phyloP scores from a whole-genome alignment of 371 early-diverging fungal species.

The Amoeboradix gromovi region DNA sequence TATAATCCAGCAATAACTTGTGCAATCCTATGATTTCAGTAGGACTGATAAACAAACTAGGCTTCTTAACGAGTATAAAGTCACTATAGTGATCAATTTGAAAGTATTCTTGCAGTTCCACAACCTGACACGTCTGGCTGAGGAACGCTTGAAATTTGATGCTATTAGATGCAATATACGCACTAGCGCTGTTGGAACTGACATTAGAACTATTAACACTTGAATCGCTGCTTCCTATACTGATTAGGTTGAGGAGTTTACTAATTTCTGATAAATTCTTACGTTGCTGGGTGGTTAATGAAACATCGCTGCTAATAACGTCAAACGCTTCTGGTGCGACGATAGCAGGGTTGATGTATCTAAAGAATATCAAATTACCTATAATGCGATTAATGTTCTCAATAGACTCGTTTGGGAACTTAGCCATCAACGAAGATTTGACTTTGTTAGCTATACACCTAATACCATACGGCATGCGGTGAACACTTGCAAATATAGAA shows the following conservation, averaged over 20 bases:
- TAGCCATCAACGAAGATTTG: slow-evolving; percentile 32
- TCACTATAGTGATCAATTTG: slow-evolving; percentile 65
- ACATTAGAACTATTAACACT: neutral
- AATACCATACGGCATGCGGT: slow-evolving; percentile 73
- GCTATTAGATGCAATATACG: neutral
- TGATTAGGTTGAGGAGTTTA: slow-evolving; percentile 64
- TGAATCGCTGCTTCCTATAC: slow-evolving; percentile 1
- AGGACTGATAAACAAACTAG: slow-evolving; percentile 56
- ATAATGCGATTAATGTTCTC: slow-evolving; percentile 49
- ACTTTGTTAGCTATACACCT: slow-evolving; percentile 76
- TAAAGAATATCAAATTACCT: slow-evolving; percentile 77
- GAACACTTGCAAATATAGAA: slow-evolving; percentile 40
- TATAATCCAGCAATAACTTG: slow-evolving; percentile 34
- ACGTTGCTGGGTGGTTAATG: slow-evolving; percentile 50
- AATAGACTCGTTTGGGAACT: slow-evolving; percentile 50
- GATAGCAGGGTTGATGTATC: slow-evolving; percentile 90
- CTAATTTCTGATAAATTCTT: slow-evolving; percentile 79
- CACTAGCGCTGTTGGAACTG: neutral
- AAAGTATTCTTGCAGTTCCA: slow-evolving; percentile 56
- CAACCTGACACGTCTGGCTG: slow-evolving; percentile 37
- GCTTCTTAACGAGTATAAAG: slow-evolving; percentile 45
- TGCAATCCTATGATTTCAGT: slow-evolving; percentile 65
- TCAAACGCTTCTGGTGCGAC: slow-evolving; percentile 80
- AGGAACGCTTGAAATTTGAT: slow-evolving; percentile 1
- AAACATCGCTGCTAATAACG: slow-evolving; percentile 40